Evolutionary conservation across 106 monocot species (phyloP).

Genomic region (Dendrobium catenatum): DNA sequence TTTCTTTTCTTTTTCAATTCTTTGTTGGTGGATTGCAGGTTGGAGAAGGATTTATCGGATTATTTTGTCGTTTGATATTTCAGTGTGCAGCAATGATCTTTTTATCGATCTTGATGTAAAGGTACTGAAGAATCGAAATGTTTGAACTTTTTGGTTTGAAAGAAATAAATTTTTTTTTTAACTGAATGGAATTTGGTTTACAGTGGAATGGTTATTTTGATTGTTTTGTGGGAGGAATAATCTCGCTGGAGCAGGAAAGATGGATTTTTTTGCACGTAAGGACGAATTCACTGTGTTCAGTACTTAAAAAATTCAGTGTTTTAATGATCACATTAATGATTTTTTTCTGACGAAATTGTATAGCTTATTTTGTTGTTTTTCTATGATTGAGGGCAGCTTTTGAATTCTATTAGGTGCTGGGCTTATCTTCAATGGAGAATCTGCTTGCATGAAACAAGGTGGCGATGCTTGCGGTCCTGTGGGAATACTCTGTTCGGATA

Average conservation of each 20-base stretch:
- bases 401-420: constrained; percentile 8
- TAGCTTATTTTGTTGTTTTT: background rate
- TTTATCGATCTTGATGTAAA: background rate
- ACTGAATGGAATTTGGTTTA: background rate
- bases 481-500: constrained; percentile 20
- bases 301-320: background rate
- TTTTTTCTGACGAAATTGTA: background rate
- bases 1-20: too few species aligned
- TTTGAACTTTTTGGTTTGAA: background rate
- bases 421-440: constrained; percentile 4
- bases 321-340: background rate
- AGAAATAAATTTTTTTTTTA: background rate
- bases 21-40: too few species aligned
- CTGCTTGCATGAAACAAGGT: constrained; percentile 7
- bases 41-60: too few species aligned
- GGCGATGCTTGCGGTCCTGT: constrained; percentile 4
- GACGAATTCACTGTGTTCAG: background rate
- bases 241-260: background rate
- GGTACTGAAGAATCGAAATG: background rate
- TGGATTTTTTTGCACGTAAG: constrained; percentile 4
- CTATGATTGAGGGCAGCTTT: background rate
- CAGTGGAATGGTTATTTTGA: background rate
- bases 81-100: background rate
- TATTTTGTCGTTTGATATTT: background rate
- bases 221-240: background rate